Evolutionary conservation across 1,139 yeast species (phyloP).

Genomic region (Zygoascus hellenicus): DNA sequence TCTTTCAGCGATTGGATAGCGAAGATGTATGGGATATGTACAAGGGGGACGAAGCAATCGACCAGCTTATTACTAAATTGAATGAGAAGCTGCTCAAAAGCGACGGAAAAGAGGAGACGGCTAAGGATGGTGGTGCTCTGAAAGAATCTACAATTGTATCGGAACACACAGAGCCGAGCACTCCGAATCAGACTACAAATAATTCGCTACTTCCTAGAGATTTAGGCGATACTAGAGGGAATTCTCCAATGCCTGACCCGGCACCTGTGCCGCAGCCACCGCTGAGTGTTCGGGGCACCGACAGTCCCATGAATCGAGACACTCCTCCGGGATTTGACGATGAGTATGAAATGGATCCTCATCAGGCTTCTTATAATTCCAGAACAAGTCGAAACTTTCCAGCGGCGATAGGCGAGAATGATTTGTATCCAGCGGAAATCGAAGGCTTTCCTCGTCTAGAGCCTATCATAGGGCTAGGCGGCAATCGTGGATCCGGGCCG

Average conservation of each 20-base stretch:
- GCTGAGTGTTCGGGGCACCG: slow-evolving; percentile 11
- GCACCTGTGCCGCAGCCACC: slow-evolving; percentile 8
- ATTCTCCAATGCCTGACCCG: slow-evolving; percentile 9
- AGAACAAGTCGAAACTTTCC: background rate
- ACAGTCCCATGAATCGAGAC: slow-evolving; percentile 28
- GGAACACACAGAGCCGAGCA: slow-evolving; percentile 6
- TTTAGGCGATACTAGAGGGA: background rate
- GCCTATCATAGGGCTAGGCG: slow-evolving; percentile 23
- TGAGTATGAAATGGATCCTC: slow-evolving; percentile 41
- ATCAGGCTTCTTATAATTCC: slow-evolving; percentile 8
- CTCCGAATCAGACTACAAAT: slow-evolving; percentile 2
- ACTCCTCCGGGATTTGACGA: slow-evolving; percentile 53
- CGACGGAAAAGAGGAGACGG: slow-evolving; percentile 1
- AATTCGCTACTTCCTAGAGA: background rate
- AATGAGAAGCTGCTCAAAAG: background rate
- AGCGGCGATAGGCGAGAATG: background rate
- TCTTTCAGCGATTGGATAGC: slow-evolving; percentile 23
- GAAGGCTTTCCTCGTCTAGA: slow-evolving; percentile 33
- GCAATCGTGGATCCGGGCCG: slow-evolving; percentile 8
- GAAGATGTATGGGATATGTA: slow-evolving; percentile 23
- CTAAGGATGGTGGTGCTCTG: background rate
- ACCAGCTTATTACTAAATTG: slow-evolving; percentile 15
- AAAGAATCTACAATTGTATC: background rate
- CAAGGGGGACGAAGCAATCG: slow-evolving; percentile 19
- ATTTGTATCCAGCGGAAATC: slow-evolving; percentile 27